phyloP scores from a whole-genome alignment of 805 yeast species.

The Wickerhamomyces rabaulensis region DNA sequence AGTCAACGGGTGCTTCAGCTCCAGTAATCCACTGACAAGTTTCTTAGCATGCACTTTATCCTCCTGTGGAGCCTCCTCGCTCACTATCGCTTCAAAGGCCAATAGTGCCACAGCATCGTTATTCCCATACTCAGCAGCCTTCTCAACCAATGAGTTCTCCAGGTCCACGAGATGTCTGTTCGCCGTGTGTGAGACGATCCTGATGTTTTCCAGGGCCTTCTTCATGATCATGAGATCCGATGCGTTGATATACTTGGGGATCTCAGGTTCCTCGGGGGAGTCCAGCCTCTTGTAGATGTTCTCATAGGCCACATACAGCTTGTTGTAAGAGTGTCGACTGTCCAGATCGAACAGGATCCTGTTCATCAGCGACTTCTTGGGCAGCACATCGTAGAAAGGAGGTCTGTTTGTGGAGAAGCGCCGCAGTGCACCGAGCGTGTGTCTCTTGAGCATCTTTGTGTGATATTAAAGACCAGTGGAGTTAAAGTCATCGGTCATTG shows the following conservation, averaged over 20 bases:
- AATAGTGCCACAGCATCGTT: conserved; percentile 74
- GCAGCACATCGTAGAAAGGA: conserved; percentile 43
- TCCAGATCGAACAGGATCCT: conserved; percentile 63
- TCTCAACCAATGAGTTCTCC: conserved; percentile 72
- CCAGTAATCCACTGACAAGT: conserved; percentile 52
- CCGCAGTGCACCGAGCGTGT: conserved; percentile 1
- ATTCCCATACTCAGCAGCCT: conserved; percentile 79
- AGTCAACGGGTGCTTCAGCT: conserved; percentile 64
- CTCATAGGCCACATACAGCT: conserved; percentile 49
- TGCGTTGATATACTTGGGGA: conserved; percentile 46
- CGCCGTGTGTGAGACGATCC: conserved; percentile 55
- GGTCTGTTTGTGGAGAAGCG: conserved; percentile 26
- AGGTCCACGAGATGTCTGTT: conserved; percentile 52
- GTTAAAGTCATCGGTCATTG: not conserved
- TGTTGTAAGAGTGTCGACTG: conserved; percentile 46
- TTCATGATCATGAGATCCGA: conserved; percentile 65
- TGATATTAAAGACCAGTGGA: not conserved
- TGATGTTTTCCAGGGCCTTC: conserved; percentile 53
- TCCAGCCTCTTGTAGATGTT: conserved; percentile 45
- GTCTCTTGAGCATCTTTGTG: not conserved
- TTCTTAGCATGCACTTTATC: conserved; percentile 61
- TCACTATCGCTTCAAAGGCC: conserved; percentile 58
- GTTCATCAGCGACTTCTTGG: conserved; percentile 52
- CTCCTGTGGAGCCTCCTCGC: conserved; percentile 34
- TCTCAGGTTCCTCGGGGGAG: conserved; percentile 15